phyloP scores from a whole-genome alignment of 1,139 yeast genomes.

The Candida buenavistaensis region DNA sequence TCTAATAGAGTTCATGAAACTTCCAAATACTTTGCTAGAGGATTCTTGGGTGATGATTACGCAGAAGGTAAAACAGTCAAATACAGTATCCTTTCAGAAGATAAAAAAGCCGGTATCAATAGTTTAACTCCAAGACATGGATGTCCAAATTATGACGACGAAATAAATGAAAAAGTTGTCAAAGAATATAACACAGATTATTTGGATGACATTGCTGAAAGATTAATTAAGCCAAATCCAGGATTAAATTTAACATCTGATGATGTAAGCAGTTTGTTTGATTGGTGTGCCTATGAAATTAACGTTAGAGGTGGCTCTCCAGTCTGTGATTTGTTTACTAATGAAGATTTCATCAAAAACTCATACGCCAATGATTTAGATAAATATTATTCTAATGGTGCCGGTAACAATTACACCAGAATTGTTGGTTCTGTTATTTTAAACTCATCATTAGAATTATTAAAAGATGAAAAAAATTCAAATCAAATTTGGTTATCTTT shows the following conservation, averaged over 20 bases:
- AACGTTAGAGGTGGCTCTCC: slow-evolving; percentile 49
- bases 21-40: slow-evolving; percentile 31
- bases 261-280: slow-evolving; percentile 42
- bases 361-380: slow-evolving; percentile 36
- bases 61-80: slow-evolving; percentile 21
- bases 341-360: slow-evolving; percentile 47
- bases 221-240: slow-evolving; percentile 33
- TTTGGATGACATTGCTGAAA: slow-evolving; percentile 34
- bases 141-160: slow-evolving; percentile 25
- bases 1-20: slow-evolving; percentile 33
- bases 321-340: slow-evolving; percentile 51
- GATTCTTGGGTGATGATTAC: slow-evolving; percentile 31
- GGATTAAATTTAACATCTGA: slow-evolving; percentile 35
- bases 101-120: slow-evolving; percentile 31
- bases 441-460: slow-evolving; percentile 48
- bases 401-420: slow-evolving; percentile 45
- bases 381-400: slow-evolving; percentile 49
- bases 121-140: slow-evolving; percentile 32
- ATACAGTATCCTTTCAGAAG: slow-evolving; percentile 29
- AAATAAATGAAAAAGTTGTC: slow-evolving; percentile 9
- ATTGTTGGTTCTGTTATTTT: slow-evolving; percentile 49
- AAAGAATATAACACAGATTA: slow-evolving; percentile 21
- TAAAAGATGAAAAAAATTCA: slow-evolving; percentile 26
- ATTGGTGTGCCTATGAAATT: slow-evolving; percentile 56
- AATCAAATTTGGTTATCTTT: slow-evolving; percentile 48